Evolutionary conservation across 75 land plant species (phyloP), one percentile per base, ranked within the genome.

Genomic region (Pinus albicaulis): DNA sequence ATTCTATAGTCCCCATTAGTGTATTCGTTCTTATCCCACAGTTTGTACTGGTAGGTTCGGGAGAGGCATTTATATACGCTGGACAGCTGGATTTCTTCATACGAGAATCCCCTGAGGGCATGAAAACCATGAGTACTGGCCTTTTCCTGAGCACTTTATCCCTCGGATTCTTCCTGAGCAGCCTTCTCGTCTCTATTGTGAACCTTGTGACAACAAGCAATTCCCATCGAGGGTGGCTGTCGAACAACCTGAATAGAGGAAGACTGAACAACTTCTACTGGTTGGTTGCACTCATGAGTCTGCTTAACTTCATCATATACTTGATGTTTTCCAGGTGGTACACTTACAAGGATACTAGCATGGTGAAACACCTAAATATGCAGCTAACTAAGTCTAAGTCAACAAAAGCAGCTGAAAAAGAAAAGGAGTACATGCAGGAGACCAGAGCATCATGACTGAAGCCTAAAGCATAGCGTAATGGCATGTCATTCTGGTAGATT

Each of bases 31-130:
- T 89, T 25, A 81, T 87, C 56, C 90, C 92, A 19, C 94, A 92
- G 76, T 89, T 87, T 72, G 72, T 87, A 71, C 62, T 92, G 41
- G 82, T 89, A 13, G 94, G 94, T 8, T 31, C 89, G 14, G 92
- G 87, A 12, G 92, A 92, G 44, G 89, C 90, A 3, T 87, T 92
- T 80, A 85, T 84, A 20, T 89, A 89, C 84, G 83, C 85, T 0
- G 94, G 94, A 23, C 94, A 89, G 75, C 82, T 92, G n/a, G 92
- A 92, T 56, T 89, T 92, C 88, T 92, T 92, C 89, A 90, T 86
- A 23, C 86, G 86, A 0, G 83, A 83, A 71, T 84, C 92, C 4
- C 93, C 93, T 17, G 83, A 81, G 56, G 77, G 87, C 24, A 91
- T 91, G 93, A 89, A 90, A 71, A 89, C 89, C 38, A 86, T 91